Conservation (phyloP, 1,284 basidiomycete species). For the Microbotryum lychnidis-dioicae region DNA sequence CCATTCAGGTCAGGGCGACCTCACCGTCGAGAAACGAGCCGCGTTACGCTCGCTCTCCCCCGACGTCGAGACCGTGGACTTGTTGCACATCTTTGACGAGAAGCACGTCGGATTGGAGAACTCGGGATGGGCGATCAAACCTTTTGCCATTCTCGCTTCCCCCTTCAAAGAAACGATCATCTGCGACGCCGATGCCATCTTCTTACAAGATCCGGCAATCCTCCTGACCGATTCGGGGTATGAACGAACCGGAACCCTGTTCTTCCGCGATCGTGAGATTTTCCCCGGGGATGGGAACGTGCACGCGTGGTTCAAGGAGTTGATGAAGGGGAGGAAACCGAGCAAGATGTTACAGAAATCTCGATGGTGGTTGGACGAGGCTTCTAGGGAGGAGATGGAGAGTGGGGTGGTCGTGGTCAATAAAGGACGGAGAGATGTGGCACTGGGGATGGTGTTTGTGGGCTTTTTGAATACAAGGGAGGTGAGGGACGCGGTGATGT, state of each 20-base stretch:
- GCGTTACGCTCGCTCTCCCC: conserved; percentile 23
- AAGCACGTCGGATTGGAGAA: conserved; percentile 21
- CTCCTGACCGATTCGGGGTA: conserved; percentile 25
- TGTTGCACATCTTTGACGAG: conserved; percentile 28
- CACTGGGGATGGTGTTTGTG: conserved; percentile 11
- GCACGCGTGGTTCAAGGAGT: conserved; percentile 25
- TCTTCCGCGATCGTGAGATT: conserved; percentile 31
- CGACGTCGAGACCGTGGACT: conserved; percentile 27
- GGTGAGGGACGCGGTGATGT: not conserved
- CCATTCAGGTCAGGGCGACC: conserved; percentile 27
- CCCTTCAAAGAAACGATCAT: conserved; percentile 25
- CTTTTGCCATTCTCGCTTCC: conserved; percentile 26
- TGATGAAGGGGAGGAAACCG: conserved; percentile 25
- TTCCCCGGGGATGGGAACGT: conserved; percentile 29
- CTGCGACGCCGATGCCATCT: conserved; percentile 30
- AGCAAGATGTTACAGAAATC: conserved; percentile 12
- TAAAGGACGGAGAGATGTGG: conserved; percentile 4
- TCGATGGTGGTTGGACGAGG: conserved; percentile 21
- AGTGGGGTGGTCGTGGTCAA: conserved; percentile 29
- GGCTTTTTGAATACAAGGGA: conserved; percentile 24
- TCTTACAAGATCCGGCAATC: conserved; percentile 24
- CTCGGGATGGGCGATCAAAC: conserved; percentile 32
- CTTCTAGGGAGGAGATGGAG: conserved; percentile 31
- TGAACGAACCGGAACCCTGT: conserved; percentile 26
- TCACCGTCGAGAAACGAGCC: conserved; percentile 20